Conservation (phyloP, 2,329 filamentous ascomycete species). For the Fusarium pseudocircinatum region DNA sequence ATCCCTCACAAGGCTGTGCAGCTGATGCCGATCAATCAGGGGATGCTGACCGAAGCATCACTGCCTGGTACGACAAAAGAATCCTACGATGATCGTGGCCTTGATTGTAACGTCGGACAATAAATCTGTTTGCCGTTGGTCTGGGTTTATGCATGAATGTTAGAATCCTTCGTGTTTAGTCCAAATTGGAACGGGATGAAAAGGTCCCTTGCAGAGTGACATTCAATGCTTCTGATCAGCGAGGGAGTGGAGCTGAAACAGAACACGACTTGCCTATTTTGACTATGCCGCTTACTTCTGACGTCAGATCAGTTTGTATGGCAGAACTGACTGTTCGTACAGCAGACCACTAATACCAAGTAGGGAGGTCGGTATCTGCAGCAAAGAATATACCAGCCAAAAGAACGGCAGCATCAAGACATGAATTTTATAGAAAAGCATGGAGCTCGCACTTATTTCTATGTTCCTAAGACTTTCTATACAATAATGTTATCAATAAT, state of each 20-base stretch:
- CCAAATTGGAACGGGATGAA: not conserved
- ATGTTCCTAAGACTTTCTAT: not conserved
- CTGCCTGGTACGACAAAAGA: not conserved
- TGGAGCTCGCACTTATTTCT: not conserved
- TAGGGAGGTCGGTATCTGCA: not conserved
- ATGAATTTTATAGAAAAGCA: not conserved
- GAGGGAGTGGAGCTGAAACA: conserved; percentile 1
- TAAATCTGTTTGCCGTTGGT: not conserved
- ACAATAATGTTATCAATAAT: not conserved
- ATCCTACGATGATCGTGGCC: not conserved
- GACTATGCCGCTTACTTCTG: not conserved
- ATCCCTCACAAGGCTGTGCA: conserved; percentile 8
- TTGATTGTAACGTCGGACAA: not conserved
- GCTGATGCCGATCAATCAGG: conserved; percentile 11
- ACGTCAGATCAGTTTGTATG: not conserved
- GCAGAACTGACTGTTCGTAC: not conserved
- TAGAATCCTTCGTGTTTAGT: not conserved
- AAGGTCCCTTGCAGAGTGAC: not conserved
- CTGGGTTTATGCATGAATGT: not conserved
- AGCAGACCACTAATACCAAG: not conserved
- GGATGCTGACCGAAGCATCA: not conserved
- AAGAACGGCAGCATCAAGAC: too few species aligned
- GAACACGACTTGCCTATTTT: conserved; percentile 16
- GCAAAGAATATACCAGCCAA: not conserved
- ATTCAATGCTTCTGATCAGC: not conserved